These are phyloP conservation scores for Ilyonectria destructans DNA, from an alignment of 2,329 filamentous ascomycete genomes.

Conservation along the genomic window DNA sequence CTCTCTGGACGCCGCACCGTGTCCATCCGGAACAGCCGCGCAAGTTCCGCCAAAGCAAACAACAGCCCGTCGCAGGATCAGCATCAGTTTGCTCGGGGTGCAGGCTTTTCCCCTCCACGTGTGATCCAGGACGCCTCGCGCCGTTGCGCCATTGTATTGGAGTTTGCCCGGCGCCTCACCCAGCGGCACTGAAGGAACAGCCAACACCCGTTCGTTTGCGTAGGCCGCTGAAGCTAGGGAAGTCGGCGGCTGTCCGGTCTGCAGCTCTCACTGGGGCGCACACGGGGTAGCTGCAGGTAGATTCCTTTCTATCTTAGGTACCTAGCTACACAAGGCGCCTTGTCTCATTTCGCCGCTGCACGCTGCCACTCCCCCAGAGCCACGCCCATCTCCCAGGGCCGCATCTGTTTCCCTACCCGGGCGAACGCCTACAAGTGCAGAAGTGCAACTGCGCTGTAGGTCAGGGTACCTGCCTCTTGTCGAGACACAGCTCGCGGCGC, in stretches of 20 bases:
- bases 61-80: neutral
- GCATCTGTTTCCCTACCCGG: too few relatives aligned
- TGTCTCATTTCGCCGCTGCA: neutral
- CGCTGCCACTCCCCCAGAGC: neutral
- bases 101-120: neutral
- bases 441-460: neutral
- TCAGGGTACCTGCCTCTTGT: slow-evolving; percentile 8
- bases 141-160: neutral
- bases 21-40: slow-evolving; percentile 22
- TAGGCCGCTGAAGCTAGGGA: neutral
- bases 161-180: neutral
- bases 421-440: neutral
- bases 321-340: neutral
- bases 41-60: slow-evolving; percentile 15
- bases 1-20: slow-evolving; percentile 36
- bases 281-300: neutral
- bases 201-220: neutral
- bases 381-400: neutral
- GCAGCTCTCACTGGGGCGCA: neutral
- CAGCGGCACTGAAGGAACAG: neutral
- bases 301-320: neutral
- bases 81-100: neutral
- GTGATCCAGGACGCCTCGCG: neutral
- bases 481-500: slow-evolving; percentile 5
- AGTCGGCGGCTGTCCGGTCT: neutral